A percentile compares a stretch with the other conserved stretches of the same genome.
These are phyloP conservation scores for Crassisporium funariophilum DNA, from an alignment of 768 basidiomycete species.

Conservation along the genomic window DNA sequence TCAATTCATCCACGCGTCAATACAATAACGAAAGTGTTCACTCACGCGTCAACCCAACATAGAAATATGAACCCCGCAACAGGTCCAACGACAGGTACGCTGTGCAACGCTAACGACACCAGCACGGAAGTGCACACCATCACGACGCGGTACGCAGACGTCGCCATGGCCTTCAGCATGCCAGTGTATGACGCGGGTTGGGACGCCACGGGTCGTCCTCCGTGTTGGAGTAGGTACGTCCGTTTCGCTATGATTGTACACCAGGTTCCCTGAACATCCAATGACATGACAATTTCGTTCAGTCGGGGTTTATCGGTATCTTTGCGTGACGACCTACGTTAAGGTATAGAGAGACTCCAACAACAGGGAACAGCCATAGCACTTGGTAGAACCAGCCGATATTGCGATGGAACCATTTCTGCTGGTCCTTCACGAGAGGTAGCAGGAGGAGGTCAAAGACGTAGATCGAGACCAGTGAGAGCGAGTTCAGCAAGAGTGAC, in stretches of 20 bases:
- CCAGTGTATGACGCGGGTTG: constrained; percentile 66
- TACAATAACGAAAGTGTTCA: constrained; percentile 20
- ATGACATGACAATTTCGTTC: neutral
- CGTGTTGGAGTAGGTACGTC: constrained; percentile 71
- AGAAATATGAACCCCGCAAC: constrained; percentile 67
- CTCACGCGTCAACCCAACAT: constrained; percentile 88
- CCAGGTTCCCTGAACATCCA: constrained; percentile 65
- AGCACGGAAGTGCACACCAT: constrained; percentile 80
- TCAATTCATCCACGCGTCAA: constrained; percentile 2
- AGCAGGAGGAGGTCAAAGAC: constrained; percentile 73
- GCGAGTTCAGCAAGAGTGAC: constrained; percentile 69
- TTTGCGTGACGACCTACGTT: constrained; percentile 60
- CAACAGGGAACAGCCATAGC: constrained; percentile 79
- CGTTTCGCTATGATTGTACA: constrained; percentile 76
- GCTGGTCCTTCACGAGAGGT: constrained; percentile 63
- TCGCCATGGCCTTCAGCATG: constrained; percentile 72
- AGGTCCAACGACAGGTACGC: constrained; percentile 68
- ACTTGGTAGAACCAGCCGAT: constrained; percentile 76
- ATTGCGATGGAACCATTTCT: constrained; percentile 70
- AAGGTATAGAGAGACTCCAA: constrained; percentile 76
- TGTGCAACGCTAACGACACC: constrained; percentile 63
- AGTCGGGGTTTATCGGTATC: no score
- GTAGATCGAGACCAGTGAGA: constrained; percentile 74
- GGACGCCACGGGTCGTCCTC: constrained; percentile 53
- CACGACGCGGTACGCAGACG: constrained; percentile 78